These are phyloP conservation scores for Leccinum truebloodii DNA, from an alignment of 768 basidiomycete species.

Conservation along the genomic window DNA sequence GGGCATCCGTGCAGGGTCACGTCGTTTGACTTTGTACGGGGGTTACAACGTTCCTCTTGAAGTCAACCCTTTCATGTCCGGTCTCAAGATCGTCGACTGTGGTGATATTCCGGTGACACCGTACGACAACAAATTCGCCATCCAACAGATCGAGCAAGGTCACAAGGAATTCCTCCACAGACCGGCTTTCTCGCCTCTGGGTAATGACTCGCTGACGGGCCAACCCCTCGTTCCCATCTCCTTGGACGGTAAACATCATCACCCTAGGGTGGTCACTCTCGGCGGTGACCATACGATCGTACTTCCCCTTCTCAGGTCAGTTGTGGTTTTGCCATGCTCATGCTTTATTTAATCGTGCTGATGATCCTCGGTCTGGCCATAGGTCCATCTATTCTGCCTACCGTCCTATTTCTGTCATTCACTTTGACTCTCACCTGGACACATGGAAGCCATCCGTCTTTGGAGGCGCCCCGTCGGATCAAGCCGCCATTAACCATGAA, in stretches of 20 bases:
- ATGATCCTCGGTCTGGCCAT: neutral
- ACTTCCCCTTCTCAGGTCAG: slow-evolving; percentile 47
- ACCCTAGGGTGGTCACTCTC: slow-evolving; percentile 79
- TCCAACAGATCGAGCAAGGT: slow-evolving; percentile 72
- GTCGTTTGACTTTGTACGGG: slow-evolving; percentile 72
- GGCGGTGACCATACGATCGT: slow-evolving; percentile 91
- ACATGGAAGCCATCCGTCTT: slow-evolving; percentile 78
- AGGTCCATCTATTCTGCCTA: slow-evolving; percentile 77
- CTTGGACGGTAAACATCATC: slow-evolving; percentile 66
- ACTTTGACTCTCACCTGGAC: slow-evolving; percentile 85
- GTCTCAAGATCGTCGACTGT: slow-evolving; percentile 72
- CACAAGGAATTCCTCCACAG: slow-evolving; percentile 72
- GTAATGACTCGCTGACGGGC: slow-evolving; percentile 63
- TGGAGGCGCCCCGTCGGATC: slow-evolving; percentile 69
- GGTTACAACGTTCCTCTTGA: slow-evolving; percentile 77
- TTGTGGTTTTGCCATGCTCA: neutral
- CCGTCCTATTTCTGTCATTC: slow-evolving; percentile 79
- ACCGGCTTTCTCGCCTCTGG: slow-evolving; percentile 58
- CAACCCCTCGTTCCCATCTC: slow-evolving; percentile 57
- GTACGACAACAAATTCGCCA: slow-evolving; percentile 73
- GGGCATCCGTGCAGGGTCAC: slow-evolving; percentile 78
- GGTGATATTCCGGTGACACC: slow-evolving; percentile 80
- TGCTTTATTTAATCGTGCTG: neutral
- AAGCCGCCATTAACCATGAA: slow-evolving; percentile 81
- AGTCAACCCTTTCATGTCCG: slow-evolving; percentile 70